Percentiles rank a stretch among this genome's conserved stretches.
These are phyloP conservation scores for Pseudogymnoascus sp. DNA, from an alignment of 2,329 filamentous ascomycete genomes.

Conservation along the genomic window DNA sequence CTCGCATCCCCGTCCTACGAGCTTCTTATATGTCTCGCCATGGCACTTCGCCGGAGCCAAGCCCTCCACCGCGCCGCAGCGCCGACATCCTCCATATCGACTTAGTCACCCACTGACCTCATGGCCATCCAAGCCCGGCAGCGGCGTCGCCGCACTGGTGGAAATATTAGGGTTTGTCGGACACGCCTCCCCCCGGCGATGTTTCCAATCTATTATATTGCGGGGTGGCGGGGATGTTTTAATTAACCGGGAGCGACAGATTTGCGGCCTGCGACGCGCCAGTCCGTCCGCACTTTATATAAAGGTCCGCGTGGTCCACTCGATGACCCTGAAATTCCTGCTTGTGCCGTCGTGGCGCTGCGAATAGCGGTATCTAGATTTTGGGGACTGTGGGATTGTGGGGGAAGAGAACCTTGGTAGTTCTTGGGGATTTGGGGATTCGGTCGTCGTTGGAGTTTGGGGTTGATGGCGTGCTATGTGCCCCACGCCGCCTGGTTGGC, in stretches of 20 bases:
- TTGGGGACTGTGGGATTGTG: neutral
- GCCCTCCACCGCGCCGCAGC: neutral
- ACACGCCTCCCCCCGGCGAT: neutral
- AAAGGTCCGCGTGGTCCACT: neutral
- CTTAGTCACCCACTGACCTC: neutral
- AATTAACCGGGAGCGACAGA: neutral
- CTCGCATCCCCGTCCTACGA: neutral
- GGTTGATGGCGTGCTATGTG: neutral
- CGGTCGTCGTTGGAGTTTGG: neutral
- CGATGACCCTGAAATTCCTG: neutral
- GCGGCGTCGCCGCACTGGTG: neutral
- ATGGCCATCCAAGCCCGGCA: neutral
- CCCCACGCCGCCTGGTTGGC: neutral
- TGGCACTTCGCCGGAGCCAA: neutral
- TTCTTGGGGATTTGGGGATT: neutral
- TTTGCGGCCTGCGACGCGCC: neutral
- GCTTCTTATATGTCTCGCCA: neutral
- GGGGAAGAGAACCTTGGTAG: neutral
- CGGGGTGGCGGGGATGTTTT: neutral
- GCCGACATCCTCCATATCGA: neutral
- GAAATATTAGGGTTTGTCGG: neutral
- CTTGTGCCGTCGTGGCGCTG: neutral
- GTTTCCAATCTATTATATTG: slow-evolving; percentile 8
- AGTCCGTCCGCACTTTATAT: slow-evolving; percentile 6
- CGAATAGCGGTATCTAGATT: neutral